These are phyloP conservation scores for Oryza glumipatula DNA, from an alignment of 176 grass and related monocot species.

Conservation along the genomic window DNA sequence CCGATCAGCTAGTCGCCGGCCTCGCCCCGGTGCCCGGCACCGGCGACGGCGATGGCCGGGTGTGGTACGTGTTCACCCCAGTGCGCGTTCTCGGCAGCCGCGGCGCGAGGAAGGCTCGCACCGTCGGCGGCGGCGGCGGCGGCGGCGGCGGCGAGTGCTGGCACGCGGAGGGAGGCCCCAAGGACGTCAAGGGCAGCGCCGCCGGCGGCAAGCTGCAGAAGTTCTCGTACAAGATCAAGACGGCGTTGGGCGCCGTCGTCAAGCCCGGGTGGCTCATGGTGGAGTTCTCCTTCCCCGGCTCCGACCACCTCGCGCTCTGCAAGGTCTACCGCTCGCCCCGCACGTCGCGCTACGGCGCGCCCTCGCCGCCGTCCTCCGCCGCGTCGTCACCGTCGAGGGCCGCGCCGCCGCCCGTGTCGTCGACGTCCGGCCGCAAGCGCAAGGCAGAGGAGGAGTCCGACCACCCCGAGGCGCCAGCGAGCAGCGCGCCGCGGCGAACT, in stretches of 20 bases:
- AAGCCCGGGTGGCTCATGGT: neutral
- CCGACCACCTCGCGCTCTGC: neutral
- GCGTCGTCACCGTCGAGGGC: neutral
- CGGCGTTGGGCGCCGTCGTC: neutral
- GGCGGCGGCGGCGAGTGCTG: neutral
- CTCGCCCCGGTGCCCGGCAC: neutral
- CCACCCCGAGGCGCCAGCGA: neutral
- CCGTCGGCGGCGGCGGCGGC: neutral
- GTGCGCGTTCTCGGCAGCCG: neutral
- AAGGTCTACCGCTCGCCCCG: neutral
- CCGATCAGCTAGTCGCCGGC: neutral
- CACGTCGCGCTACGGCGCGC: neutral
- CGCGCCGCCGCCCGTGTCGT: neutral
- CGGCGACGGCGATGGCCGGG: neutral
- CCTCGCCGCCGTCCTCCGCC: neutral
- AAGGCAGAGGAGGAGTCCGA: neutral
- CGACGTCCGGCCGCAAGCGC: neutral
- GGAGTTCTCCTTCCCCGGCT: neutral
- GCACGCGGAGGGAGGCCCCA: neutral
- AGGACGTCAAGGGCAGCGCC: neutral
- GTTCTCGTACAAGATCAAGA: neutral
- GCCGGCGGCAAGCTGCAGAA: neutral
- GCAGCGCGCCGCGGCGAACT: neutral
- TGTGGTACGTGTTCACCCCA: neutral
- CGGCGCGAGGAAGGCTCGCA: neutral